Conservation (phyloP, 1,284 basidiomycete genomes). For the Mrakiaceae sp. region DNA sequence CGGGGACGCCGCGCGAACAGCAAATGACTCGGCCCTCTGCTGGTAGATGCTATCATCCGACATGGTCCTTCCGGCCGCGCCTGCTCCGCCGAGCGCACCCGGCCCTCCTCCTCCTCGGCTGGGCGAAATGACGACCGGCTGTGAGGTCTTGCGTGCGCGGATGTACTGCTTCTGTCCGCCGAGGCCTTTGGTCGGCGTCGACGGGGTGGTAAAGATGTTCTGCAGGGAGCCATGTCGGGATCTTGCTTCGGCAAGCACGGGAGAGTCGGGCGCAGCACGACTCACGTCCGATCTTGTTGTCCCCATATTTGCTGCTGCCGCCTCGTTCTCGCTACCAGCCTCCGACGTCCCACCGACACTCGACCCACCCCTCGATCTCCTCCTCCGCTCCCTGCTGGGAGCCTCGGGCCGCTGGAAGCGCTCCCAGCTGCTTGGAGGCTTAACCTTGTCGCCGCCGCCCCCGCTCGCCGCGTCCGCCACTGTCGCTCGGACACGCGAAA, state of each 20-base stretch:
- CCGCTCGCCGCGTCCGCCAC: background rate
- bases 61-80: no score
- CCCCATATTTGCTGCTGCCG: background rate
- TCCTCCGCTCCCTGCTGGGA: background rate
- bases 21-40: background rate
- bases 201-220: background rate
- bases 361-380: background rate
- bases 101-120: background rate
- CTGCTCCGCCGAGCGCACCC: no score
- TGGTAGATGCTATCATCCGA: background rate
- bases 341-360: background rate
- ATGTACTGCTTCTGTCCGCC: background rate
- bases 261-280: background rate
- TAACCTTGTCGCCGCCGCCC: background rate
- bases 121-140: background rate
- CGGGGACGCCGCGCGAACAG: background rate
- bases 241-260: background rate
- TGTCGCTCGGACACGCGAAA: no score
- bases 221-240: background rate
- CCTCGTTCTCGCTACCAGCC: constrained; percentile 5
- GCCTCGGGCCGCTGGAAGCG: constrained; percentile 10
- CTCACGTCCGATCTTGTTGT: background rate
- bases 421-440: constrained; percentile 11
- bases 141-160: constrained; percentile 2
- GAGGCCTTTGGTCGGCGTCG: background rate